Evolutionary conservation across 2,329 filamentous ascomycete species (phyloP).

Genomic region (Boeremia lycopersici): DNA sequence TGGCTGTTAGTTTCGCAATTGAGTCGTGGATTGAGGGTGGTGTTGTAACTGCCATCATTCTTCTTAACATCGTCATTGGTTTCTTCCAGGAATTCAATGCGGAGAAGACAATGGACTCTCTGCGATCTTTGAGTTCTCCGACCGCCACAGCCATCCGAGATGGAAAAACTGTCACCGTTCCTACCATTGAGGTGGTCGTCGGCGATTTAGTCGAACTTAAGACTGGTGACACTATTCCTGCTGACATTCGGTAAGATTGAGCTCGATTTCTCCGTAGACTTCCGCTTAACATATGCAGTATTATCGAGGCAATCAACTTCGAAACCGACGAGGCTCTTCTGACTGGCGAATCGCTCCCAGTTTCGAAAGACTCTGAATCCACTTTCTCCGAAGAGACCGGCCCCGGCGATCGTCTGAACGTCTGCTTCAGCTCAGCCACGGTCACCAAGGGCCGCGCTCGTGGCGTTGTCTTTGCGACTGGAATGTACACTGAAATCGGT

Average conservation of each 20-base stretch:
- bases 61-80: slow-evolving; percentile 53
- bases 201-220: slow-evolving; percentile 68
- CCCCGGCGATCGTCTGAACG: slow-evolving; percentile 71
- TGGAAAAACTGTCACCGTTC: slow-evolving; percentile 58
- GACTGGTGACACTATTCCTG: slow-evolving; percentile 71
- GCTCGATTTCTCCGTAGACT: rapidly evolving
- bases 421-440: slow-evolving; percentile 72
- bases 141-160: slow-evolving; percentile 58
- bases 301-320: slow-evolving; percentile 71
- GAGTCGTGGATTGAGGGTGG: slow-evolving; percentile 55
- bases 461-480: slow-evolving; percentile 70
- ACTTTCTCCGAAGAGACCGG: slow-evolving; percentile 60
- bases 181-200: slow-evolving; percentile 65
- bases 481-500: slow-evolving; percentile 75
- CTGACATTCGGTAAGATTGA: slow-evolving; percentile 61
- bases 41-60: slow-evolving; percentile 53
- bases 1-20: slow-evolving; percentile 55
- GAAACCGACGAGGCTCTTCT: slow-evolving; percentile 75
- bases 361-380: slow-evolving; percentile 65
- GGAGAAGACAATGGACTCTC: slow-evolving; percentile 56
- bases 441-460: slow-evolving; percentile 71
- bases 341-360: slow-evolving; percentile 72
- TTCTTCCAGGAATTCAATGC: slow-evolving; percentile 55
- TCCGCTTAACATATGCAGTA: slow-evolving; percentile 22
- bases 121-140: slow-evolving; percentile 52